phyloP scores from a whole-genome alignment of 768 basidiomycete species.

The Rubroboletus satanas region DNA sequence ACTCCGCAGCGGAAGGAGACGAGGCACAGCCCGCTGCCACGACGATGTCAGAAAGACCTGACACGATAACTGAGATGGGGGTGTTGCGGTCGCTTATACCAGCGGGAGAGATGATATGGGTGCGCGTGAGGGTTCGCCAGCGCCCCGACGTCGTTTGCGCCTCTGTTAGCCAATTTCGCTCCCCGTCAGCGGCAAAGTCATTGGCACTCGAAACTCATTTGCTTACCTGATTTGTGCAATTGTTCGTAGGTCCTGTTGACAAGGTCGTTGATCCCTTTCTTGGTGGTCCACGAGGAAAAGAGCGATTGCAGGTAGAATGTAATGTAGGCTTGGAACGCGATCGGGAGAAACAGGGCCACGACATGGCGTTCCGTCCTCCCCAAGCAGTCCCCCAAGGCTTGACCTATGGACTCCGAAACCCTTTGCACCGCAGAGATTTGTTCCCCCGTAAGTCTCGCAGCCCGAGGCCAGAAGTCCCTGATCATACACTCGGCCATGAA shows the following conservation, averaged over 20 bases:
- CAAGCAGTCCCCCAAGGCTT: not conserved
- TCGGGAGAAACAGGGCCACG: conserved; percentile 2
- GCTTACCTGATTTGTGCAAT: conserved; percentile 5
- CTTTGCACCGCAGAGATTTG: not conserved
- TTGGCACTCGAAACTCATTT: not conserved
- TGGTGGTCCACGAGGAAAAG: conserved; percentile 13
- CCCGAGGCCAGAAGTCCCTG: not conserved
- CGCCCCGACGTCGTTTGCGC: conserved; percentile 6
- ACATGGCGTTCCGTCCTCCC: not conserved
- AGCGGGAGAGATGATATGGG: conserved; percentile 1
- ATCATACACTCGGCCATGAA: conserved; percentile 6
- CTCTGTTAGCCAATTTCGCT: conserved; percentile 9
- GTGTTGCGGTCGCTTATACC: not conserved
- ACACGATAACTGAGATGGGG: not conserved
- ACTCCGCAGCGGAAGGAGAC: not conserved
- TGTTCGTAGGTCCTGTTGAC: conserved; percentile 6
- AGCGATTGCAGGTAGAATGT: not conserved
- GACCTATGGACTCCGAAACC: not conserved
- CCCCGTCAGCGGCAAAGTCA: not conserved
- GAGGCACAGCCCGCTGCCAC: conserved; percentile 6
- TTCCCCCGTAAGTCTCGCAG: not conserved
- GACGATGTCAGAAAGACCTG: conserved; percentile 2
- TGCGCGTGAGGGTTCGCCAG: conserved; percentile 13
- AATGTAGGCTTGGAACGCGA: conserved; percentile 10
- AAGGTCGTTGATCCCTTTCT: not conserved